A percentile compares a stretch with the other conserved stretches of the same genome.
Conservation (phyloP, 192 early-diverging fungal genomes). For the Backusella sp. region DNA sequence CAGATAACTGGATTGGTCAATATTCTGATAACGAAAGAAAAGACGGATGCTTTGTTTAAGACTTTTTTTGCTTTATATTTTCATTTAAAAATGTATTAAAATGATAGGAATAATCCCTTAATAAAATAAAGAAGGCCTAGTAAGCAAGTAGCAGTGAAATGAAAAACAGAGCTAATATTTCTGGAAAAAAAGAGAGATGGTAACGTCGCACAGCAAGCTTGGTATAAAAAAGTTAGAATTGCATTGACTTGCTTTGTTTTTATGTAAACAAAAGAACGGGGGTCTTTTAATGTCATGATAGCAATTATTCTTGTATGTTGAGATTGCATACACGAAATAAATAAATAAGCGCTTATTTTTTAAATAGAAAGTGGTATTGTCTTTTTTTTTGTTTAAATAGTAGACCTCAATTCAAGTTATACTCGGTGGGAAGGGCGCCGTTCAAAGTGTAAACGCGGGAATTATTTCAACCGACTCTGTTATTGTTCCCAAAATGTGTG, state of each 20-base stretch:
- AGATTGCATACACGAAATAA: not conserved
- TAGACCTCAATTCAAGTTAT: not conserved
- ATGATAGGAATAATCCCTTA: not conserved
- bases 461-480: not conserved
- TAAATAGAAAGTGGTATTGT: not conserved
- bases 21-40: not conserved
- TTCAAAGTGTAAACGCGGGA: not conserved
- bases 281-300: not conserved
- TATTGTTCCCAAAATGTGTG: constrained; percentile 5
- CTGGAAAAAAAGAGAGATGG: too few species aligned
- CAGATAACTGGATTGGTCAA: not conserved
- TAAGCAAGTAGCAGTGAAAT: not conserved
- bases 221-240: not conserved
- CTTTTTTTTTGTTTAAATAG: not conserved
- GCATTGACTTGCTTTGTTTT: not conserved
- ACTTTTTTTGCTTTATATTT: not conserved
- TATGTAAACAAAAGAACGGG: not conserved
- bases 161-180: too few species aligned
- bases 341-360: not conserved
- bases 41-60: not conserved
- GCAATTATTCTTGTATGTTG: not conserved
- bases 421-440: not conserved
- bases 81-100: not conserved
- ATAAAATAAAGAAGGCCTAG: not conserved
- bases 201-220: not conserved